A percentile compares a stretch with the other conserved stretches of the same genome.
Evolutionary conservation across 495 filamentous ascomycete genomes (phyloP).

Genomic region (Aspergillus indologenus): DNA sequence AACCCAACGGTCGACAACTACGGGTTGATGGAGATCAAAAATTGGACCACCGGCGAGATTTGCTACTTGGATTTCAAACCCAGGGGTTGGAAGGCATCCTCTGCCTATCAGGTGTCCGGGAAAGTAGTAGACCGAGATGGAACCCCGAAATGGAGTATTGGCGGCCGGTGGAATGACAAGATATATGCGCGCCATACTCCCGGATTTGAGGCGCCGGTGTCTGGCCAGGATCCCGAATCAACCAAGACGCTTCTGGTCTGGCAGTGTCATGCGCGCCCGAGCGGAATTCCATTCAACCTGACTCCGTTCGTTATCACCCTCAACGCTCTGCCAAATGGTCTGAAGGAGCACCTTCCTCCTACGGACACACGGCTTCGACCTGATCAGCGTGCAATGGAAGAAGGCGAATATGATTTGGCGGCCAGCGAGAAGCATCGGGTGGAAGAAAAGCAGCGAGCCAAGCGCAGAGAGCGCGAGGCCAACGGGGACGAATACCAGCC

Average conservation of each 20-base stretch:
- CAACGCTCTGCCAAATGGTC: conserved; percentile 76
- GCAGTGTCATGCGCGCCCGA: conserved; percentile 78
- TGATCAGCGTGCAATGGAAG: conserved; percentile 98
- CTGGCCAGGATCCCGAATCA: conserved; percentile 48
- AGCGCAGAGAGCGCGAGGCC: conserved; percentile 67
- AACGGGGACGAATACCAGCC: conserved; percentile 78
- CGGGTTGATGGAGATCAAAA: conserved; percentile 94
- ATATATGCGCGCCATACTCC: conserved; percentile 92
- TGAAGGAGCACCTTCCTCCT: conserved; percentile 73
- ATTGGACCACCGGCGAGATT: conserved; percentile 89
- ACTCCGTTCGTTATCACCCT: conserved; percentile 95
- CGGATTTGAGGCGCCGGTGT: conserved; percentile 76
- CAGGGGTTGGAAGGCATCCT: conserved; percentile 90
- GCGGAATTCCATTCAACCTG: conserved; percentile 90
- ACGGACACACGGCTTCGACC: conserved; percentile 89
- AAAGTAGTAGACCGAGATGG: conserved; percentile 75
- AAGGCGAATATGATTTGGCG: conserved; percentile 89
- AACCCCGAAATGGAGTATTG: conserved; percentile 78
- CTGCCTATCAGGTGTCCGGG: conserved; percentile 81
- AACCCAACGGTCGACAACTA: conserved; percentile 98
- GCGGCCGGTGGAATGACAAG: conserved; percentile 95
- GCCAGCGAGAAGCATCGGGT: conserved; percentile 92
- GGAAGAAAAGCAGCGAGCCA: conserved; percentile 87
- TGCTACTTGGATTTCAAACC: conserved; percentile 93
- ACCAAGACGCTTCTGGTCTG: conserved; percentile 83